phyloP scores from a whole-genome alignment of 768 basidiomycete genomes.

The Tephrocybe sp. region DNA sequence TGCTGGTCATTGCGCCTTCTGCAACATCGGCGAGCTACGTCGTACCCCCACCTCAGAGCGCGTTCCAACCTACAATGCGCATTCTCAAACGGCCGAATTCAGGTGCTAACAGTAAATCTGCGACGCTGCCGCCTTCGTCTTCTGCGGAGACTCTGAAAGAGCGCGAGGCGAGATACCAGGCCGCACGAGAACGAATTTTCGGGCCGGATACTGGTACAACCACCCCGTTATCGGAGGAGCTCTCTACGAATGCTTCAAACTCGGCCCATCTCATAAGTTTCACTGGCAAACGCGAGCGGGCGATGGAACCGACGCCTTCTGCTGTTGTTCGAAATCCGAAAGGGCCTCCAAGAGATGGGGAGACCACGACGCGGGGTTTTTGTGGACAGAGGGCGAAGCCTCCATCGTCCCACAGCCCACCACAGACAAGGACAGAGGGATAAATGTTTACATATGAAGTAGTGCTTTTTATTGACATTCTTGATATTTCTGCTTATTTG shows the following conservation, averaged over 20 bases:
- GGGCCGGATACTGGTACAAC: slow-evolving; percentile 28
- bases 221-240: not conserved
- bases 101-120: slow-evolving; percentile 22
- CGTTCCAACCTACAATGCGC: slow-evolving; percentile 61
- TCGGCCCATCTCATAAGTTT: not conserved
- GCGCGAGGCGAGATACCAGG: slow-evolving; percentile 72
- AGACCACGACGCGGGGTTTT: slow-evolving; percentile 21
- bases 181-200: slow-evolving; percentile 75
- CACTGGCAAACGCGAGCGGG: slow-evolving; percentile 8
- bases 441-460: not conserved
- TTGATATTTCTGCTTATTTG: too few relatives aligned
- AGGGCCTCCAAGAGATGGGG: slow-evolving; percentile 3
- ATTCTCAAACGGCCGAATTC: slow-evolving; percentile 70
- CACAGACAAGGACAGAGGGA: not conserved
- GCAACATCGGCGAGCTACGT: slow-evolving; percentile 33
- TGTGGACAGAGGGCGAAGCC: slow-evolving; percentile 18
- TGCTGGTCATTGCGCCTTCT: slow-evolving; percentile 46
- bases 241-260: not conserved
- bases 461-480: too few relatives aligned
- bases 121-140: slow-evolving; percentile 25
- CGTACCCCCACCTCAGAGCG: slow-evolving; percentile 52
- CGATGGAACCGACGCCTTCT: not conserved
- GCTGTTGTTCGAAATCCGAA: slow-evolving; percentile 28
- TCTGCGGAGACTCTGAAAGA: slow-evolving; percentile 49
- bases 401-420: not conserved